These are phyloP conservation scores for Elaphomyces granulatus DNA, from an alignment of 495 filamentous ascomycete species.

Conservation along the genomic window DNA sequence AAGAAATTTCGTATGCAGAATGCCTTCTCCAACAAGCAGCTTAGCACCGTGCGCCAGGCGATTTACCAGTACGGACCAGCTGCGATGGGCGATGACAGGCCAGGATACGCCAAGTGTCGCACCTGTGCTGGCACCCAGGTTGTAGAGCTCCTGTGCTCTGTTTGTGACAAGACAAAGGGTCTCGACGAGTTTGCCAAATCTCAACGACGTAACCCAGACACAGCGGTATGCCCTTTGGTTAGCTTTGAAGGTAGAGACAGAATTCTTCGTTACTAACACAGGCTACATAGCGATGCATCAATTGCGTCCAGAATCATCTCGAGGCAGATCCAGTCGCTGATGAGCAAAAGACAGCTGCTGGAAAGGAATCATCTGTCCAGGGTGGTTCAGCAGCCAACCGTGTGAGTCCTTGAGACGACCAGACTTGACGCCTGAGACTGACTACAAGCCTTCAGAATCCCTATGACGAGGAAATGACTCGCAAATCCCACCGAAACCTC, in stretches of 20 bases:
- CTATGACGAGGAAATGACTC: background rate
- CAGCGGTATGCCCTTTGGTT: slow-evolving; percentile 29
- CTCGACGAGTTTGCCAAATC: slow-evolving; percentile 42
- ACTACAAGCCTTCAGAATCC: slow-evolving; percentile 5
- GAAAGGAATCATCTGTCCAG: slow-evolving; percentile 3
- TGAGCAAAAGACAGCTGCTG: slow-evolving; percentile 9
- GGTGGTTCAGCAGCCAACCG: background rate
- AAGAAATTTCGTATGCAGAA: slow-evolving; percentile 22
- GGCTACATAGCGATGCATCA: slow-evolving; percentile 27
- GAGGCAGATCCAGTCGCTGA: slow-evolving; percentile 13
- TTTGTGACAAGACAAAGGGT: slow-evolving; percentile 33
- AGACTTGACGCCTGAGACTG: no score
- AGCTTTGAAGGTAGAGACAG: background rate
- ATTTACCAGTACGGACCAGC: slow-evolving; percentile 8
- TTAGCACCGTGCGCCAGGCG: slow-evolving; percentile 22
- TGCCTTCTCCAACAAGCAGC: slow-evolving; percentile 34
- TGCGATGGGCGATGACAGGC: background rate
- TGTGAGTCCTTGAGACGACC: background rate
- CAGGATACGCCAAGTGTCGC: slow-evolving; percentile 10
- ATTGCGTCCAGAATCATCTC: slow-evolving; percentile 32
- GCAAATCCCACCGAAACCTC: slow-evolving; percentile 1
- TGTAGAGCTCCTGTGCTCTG: slow-evolving; percentile 25
- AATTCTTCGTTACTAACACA: background rate
- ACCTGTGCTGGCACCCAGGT: slow-evolving; percentile 15
- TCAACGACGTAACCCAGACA: slow-evolving; percentile 34